Base-by-base conservation (phyloP, 2,329 filamentous ascomycete genomes). In the Neonectria coccinea region DNA sequence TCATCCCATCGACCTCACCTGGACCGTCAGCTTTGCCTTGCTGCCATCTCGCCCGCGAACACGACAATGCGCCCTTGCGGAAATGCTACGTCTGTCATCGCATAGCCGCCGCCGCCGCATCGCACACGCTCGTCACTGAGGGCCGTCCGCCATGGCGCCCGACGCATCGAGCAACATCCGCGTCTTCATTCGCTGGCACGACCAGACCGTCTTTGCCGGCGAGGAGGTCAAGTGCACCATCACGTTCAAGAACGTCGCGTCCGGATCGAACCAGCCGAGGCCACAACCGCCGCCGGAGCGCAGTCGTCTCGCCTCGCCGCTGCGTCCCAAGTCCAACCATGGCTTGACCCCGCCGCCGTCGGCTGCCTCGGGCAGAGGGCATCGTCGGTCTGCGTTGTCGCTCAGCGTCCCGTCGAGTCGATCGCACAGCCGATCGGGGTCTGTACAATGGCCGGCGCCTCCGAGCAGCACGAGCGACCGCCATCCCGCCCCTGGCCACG, bases 221-320 rank as follows among this genome's bases (percentile, higher is more conserved):
- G 96, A 99, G 84, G 92, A 97, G 76, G 88, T 98, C 76, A 92
- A 94, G 82, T 98, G 96, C 81, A 94, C 91, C 71, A 97, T 99
- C 79, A 97, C 93, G 55, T 99, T 99, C 82, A 95, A 92, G 81
- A 99, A 99, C 78, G 86, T 94, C 67, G 85, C 88, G 45, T 76
- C 86, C 54, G 81, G 80, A 42, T 69, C 78, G 39, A 76, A 69
- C 50, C 79, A 80, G 61, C 66, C 76, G 53, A 76, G 69, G 62
- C 67, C 62, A 51, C 66, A 69, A 29, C 70, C 69, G 51, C 67
- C 68, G 55, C 60, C 74, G 36, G 74, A 78, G 64, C 70, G 78
- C 59, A 79, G 79, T 62, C 78, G 79, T 51, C 68, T 80, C 60
- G 74, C 80, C 22, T 83, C 83, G 48, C 83, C 84, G 31, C 72